Evolutionary conservation across 495 filamentous ascomycete species (phyloP).

Genomic region (Penicillium steckii): DNA sequence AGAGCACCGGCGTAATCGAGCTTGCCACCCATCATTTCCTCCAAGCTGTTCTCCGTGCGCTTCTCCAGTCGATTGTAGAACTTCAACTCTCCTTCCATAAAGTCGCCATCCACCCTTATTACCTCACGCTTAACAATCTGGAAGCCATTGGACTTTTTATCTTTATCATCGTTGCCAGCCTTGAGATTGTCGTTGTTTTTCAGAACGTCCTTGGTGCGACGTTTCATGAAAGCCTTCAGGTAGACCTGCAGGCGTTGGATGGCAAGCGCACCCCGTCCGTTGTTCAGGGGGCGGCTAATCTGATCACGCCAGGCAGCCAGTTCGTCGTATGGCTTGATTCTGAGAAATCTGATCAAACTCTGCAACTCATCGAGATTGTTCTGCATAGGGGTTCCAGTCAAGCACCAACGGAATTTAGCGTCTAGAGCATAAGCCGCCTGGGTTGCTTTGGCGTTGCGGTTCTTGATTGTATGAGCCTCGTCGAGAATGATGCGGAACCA

Average conservation of each 20-base stretch:
- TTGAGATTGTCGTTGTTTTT: constrained; percentile 78
- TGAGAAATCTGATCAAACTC: constrained; percentile 85
- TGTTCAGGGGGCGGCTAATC: constrained; percentile 82
- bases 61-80: constrained; percentile 85
- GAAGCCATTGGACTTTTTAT: constrained; percentile 61
- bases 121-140: constrained; percentile 86
- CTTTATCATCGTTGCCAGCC: constrained; percentile 54
- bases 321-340: constrained; percentile 88
- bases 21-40: constrained; percentile 81
- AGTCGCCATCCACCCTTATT: constrained; percentile 73
- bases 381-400: constrained; percentile 95
- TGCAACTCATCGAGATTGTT: constrained; percentile 98
- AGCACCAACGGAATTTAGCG: constrained; percentile 88
- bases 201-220: constrained; percentile 90
- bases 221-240: constrained; percentile 93
- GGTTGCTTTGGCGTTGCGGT: constrained; percentile 91
- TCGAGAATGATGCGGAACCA: constrained; percentile 97
- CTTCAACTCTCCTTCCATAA: constrained; percentile 71
- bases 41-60: constrained; percentile 79
- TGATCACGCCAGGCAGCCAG: constrained; percentile 81
- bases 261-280: constrained; percentile 81
- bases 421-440: constrained; percentile 80
- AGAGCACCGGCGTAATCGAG: constrained; percentile 81
- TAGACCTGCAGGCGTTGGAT: constrained; percentile 80
- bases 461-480: constrained; percentile 98